Evolutionary conservation across 163 green algal species (phyloP).

Genomic region (Coccomyxa subellipsoidea): DNA sequence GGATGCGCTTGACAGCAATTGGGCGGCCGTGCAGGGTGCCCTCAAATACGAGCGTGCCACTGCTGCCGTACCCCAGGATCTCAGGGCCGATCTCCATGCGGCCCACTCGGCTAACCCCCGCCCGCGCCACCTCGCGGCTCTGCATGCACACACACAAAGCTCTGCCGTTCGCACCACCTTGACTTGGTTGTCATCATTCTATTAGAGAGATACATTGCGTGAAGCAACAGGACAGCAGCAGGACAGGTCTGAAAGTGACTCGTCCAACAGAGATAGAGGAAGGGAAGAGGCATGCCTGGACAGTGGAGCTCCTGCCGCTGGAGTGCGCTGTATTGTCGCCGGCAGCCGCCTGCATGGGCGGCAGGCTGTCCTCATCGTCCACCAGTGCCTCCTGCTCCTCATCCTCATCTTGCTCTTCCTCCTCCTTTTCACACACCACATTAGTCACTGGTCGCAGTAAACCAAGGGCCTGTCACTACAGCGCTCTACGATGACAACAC

Average conservation of each 20-base stretch:
- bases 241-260: too few relatives aligned
- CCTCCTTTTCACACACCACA: not conserved
- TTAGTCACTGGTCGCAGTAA: too few relatives aligned
- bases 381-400: not conserved
- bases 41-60: conserved; percentile 92
- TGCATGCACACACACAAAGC: not conserved
- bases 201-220: too few relatives aligned
- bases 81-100: conserved; percentile 56
- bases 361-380: too few relatives aligned
- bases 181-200: too few relatives aligned
- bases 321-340: not conserved
- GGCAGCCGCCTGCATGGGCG: too few relatives aligned
- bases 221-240: too few relatives aligned
- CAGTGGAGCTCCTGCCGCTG: not conserved
- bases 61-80: conserved; percentile 82
- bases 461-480: too few relatives aligned
- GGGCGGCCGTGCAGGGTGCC: conserved; percentile 81
- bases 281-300: not conserved
- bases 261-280: too few relatives aligned
- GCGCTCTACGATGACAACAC: too few relatives aligned
- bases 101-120: not conserved
- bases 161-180: too few relatives aligned
- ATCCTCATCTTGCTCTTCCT: not conserved
- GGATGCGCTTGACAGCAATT: conserved; percentile 95
- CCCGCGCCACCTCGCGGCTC: not conserved